These are phyloP conservation scores for Xylariaceae sp. DNA, from an alignment of 2,329 filamentous ascomycete species.

Conservation along the genomic window DNA sequence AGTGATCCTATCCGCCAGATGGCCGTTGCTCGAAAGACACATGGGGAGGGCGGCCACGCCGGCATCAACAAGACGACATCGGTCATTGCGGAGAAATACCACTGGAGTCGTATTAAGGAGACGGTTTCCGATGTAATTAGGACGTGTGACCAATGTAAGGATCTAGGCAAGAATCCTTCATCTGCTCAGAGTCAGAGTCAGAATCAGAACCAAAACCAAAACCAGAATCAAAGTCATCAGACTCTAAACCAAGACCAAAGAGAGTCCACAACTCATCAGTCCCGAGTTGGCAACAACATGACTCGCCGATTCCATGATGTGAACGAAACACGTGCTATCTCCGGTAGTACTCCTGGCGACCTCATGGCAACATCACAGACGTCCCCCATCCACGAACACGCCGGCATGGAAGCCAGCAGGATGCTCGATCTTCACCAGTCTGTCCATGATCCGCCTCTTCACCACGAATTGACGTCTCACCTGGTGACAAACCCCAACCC, in stretches of 20 bases:
- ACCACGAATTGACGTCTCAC: conserved; percentile 26
- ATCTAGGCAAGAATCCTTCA: conserved; percentile 13
- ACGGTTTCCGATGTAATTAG: conserved; percentile 92
- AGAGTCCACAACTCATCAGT: conserved; percentile 1
- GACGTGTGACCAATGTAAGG: conserved; percentile 81
- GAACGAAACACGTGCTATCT: conserved; percentile 13
- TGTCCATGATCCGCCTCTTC: conserved; percentile 16
- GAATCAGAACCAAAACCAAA: conserved; percentile 9
- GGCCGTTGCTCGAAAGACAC: conserved; percentile 74
- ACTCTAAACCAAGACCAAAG: conserved; percentile 7
- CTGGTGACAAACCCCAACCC: conserved; percentile 30
- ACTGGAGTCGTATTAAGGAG: conserved; percentile 98
- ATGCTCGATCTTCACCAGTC: conserved; percentile 23
- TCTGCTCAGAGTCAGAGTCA: conserved; percentile 15
- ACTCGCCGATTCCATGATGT: conserved; percentile 22
- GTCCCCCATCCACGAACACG: conserved; percentile 13
- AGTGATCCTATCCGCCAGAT: conserved; percentile 85
- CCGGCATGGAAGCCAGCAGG: conserved; percentile 22
- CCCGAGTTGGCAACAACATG: conserved; percentile 5
- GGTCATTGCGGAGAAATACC: conserved; percentile 85
- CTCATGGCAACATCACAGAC: conserved; percentile 16
- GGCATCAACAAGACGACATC: conserved; percentile 99
- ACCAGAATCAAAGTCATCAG: conserved; percentile 11
- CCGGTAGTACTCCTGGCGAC: conserved; percentile 12
- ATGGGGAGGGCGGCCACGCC: conserved; percentile 66